These are phyloP conservation scores for Phytophthora tentaculata DNA, from an alignment of 352 stramenopile genomes.

Conservation along the genomic window DNA sequence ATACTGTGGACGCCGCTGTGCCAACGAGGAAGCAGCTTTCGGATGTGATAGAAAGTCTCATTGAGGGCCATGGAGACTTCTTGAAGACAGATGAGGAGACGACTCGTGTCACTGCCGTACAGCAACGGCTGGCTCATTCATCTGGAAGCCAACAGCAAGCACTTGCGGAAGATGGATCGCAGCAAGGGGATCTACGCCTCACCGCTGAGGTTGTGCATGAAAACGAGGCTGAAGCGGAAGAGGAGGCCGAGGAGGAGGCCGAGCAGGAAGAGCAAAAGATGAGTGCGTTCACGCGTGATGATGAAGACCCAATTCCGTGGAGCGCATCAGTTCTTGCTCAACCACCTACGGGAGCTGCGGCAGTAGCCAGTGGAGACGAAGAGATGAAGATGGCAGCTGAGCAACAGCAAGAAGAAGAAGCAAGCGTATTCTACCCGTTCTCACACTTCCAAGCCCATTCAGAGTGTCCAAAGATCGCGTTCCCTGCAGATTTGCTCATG, in stretches of 20 bases:
- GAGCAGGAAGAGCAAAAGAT: constrained; percentile 93
- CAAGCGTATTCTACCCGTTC: constrained; percentile 83
- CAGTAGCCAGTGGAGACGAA: constrained; percentile 11
- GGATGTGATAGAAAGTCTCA: constrained; percentile 69
- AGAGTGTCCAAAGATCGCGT: constrained; percentile 76
- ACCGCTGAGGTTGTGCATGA: constrained; percentile 91
- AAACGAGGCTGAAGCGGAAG: constrained; percentile 88
- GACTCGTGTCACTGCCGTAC: constrained; percentile 63
- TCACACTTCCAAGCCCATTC: constrained; percentile 75
- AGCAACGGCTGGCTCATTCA: constrained; percentile 66
- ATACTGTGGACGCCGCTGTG: constrained; percentile 65
- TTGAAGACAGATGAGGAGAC: constrained; percentile 58
- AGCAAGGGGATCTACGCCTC: constrained; percentile 78
- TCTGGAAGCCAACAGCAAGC: constrained; percentile 46
- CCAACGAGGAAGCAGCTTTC: constrained; percentile 75
- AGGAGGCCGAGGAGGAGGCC: constrained; percentile 89
- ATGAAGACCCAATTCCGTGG: constrained; percentile 90
- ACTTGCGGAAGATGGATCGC: constrained; percentile 49
- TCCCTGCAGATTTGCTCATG: constrained; percentile 71
- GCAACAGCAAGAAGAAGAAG: constrained; percentile 49
- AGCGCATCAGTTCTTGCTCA: constrained; percentile 50
- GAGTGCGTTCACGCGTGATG: constrained; percentile 90
- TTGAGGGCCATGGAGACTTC: constrained; percentile 66
- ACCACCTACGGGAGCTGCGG: constrained; percentile 23
- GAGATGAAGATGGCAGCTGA: constrained; percentile 34